Conservation (phyloP, 2,329 filamentous ascomycete species). For the Karstenula rhodostoma region DNA sequence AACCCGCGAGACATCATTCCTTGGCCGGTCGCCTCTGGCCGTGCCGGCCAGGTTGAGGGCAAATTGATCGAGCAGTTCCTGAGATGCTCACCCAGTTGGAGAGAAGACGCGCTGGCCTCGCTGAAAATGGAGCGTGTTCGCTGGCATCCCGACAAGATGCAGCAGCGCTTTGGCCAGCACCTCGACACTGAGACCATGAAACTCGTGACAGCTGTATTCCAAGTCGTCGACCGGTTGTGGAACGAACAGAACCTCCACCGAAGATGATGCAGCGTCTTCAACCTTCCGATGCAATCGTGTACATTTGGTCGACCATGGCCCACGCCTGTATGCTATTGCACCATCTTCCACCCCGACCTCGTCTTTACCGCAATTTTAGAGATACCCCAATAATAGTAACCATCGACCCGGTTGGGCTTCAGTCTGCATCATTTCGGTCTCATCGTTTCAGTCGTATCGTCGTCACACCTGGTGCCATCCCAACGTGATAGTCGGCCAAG, state of each 20-base stretch:
- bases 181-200: conserved; percentile 77
- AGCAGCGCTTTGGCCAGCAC: conserved; percentile 79
- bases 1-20: conserved; percentile 57
- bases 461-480: neutral
- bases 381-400: conserved; percentile 8
- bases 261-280: conserved; percentile 7
- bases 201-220: conserved; percentile 88
- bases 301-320: neutral
- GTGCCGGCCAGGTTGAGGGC: conserved; percentile 63
- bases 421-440: neutral
- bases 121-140: conserved; percentile 87
- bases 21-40: conserved; percentile 77
- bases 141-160: conserved; percentile 98
- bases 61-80: conserved; percentile 75
- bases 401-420: neutral
- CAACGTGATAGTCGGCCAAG: conserved; percentile 6
- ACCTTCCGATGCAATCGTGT: neutral
- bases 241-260: conserved; percentile 56
- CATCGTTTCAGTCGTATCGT: neutral
- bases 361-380: neutral
- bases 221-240: conserved; percentile 86
- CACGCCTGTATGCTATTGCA: neutral
- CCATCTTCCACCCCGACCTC: neutral
- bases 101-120: conserved; percentile 54
- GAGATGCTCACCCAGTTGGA: conserved; percentile 58